phyloP scores from a whole-genome alignment of 345 rosid species.

The Passiflora organensis region DNA sequence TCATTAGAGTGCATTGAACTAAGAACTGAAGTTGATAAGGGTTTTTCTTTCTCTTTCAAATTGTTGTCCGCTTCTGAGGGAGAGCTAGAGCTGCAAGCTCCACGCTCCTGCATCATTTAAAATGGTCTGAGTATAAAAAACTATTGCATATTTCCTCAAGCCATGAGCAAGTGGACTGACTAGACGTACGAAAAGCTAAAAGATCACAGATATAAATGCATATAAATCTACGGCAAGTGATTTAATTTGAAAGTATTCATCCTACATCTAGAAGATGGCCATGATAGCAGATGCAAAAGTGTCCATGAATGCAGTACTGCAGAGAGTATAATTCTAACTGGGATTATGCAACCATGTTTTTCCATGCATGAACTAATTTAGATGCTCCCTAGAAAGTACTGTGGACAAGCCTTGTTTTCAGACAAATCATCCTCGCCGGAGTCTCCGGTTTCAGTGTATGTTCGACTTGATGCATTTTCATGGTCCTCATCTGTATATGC shows the following conservation, averaged over 20 bases:
- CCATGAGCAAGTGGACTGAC: neutral
- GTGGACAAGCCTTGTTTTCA: conserved; percentile 43
- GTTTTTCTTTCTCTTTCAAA: conserved; percentile 25
- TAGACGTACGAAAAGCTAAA: no score
- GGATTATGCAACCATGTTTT: no score
- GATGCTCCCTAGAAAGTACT: conserved; percentile 2
- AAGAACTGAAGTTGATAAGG: conserved; percentile 31
- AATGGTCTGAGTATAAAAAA: conserved; percentile 5
- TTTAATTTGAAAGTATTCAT: no score
- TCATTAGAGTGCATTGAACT: conserved; percentile 24
- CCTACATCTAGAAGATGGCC: no score
- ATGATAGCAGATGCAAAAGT: neutral
- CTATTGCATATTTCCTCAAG: no score
- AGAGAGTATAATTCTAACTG: no score
- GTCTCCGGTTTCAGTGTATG: conserved; percentile 38
- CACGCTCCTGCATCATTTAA: conserved; percentile 43
- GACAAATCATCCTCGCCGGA: conserved; percentile 36
- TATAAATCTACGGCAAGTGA: no score
- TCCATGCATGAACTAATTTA: neutral
- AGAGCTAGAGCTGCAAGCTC: conserved; percentile 30
- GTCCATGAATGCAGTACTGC: no score
- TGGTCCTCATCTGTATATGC: conserved; percentile 49
- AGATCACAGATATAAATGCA: no score
- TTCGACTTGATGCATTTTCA: conserved; percentile 45
- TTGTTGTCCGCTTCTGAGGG: conserved; percentile 31